phyloP scores from a whole-genome alignment of 1,284 basidiomycete species.

The Earliella scabrosa region DNA sequence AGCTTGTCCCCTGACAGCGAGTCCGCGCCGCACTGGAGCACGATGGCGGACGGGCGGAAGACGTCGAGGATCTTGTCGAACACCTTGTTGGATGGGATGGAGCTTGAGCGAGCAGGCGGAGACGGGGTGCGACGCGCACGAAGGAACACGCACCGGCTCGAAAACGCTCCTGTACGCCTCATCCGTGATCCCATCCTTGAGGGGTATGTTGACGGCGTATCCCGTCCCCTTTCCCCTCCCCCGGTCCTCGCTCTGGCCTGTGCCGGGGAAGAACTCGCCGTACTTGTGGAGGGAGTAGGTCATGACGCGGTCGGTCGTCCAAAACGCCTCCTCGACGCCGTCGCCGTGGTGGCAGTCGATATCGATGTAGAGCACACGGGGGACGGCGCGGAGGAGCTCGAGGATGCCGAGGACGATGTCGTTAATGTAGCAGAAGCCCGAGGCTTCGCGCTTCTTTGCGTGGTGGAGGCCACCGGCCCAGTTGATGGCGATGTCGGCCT shows the following conservation, averaged over 20 bases:
- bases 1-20: conserved; percentile 95
- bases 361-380: conserved; percentile 96
- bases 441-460: conserved; percentile 96
- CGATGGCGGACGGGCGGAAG: conserved; percentile 87
- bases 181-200: conserved; percentile 94
- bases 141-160: conserved; percentile 70
- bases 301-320: conserved; percentile 96
- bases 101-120: no score
- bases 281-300: conserved; percentile 97
- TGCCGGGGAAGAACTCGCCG: conserved; percentile 97
- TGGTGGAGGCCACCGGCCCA: conserved; percentile 99
- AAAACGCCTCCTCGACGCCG: conserved; percentile 99
- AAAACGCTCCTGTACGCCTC: conserved; percentile 84
- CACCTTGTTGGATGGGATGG: conserved; percentile 54
- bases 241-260: conserved; percentile 85
- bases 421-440: conserved; percentile 98
- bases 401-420: conserved; percentile 93
- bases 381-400: conserved; percentile 81
- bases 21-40: conserved; percentile 96
- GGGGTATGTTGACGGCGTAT: conserved; percentile 92
- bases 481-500: conserved; percentile 93
- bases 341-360: conserved; percentile 99
- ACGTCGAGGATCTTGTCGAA: conserved; percentile 90
- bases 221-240: conserved; percentile 88
- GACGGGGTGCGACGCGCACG: no score